Evolutionary conservation across 1,139 yeast species (phyloP).

Genomic region (Pichia sp.): DNA sequence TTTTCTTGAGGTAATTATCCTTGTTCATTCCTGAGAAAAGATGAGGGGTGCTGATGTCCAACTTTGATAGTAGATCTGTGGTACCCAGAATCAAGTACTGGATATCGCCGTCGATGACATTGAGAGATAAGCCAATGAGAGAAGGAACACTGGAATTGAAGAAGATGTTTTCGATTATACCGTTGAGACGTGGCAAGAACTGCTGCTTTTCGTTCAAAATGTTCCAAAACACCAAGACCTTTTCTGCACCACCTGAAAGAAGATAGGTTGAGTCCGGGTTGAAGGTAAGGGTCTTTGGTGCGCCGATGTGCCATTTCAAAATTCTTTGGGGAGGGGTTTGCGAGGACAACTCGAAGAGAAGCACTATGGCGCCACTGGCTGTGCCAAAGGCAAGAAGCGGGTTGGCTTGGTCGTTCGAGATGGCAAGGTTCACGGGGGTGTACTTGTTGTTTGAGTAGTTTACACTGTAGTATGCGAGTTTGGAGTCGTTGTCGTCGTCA

Average conservation of each 20-base stretch:
- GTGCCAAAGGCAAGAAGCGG: slow-evolving; percentile 74
- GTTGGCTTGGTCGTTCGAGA: slow-evolving; percentile 50
- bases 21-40: slow-evolving; percentile 47
- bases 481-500: slow-evolving; percentile 18
- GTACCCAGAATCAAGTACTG: slow-evolving; percentile 73
- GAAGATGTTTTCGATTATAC: slow-evolving; percentile 59
- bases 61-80: slow-evolving; percentile 74
- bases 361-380: slow-evolving; percentile 71
- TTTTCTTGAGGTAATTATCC: slow-evolving; percentile 14
- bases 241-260: slow-evolving; percentile 92
- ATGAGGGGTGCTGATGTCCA: slow-evolving; percentile 71
- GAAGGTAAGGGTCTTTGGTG: slow-evolving; percentile 65
- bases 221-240: slow-evolving; percentile 94
- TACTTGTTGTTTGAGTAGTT: slow-evolving; percentile 26
- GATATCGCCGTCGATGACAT: slow-evolving; percentile 41
- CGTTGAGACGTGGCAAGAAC: slow-evolving; percentile 86
- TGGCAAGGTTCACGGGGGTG: slow-evolving; percentile 52
- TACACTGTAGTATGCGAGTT: slow-evolving; percentile 15
- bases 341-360: slow-evolving; percentile 41
- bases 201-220: slow-evolving; percentile 83
- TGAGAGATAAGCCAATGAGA: slow-evolving; percentile 59
- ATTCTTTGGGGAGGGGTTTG: slow-evolving; percentile 44
- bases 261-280: slow-evolving; percentile 69
- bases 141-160: slow-evolving; percentile 51
- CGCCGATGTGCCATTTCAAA: slow-evolving; percentile 91